Base-by-base conservation (phyloP, 2,329 filamentous ascomycete species). In the Tolypocladium guangdongense region DNA sequence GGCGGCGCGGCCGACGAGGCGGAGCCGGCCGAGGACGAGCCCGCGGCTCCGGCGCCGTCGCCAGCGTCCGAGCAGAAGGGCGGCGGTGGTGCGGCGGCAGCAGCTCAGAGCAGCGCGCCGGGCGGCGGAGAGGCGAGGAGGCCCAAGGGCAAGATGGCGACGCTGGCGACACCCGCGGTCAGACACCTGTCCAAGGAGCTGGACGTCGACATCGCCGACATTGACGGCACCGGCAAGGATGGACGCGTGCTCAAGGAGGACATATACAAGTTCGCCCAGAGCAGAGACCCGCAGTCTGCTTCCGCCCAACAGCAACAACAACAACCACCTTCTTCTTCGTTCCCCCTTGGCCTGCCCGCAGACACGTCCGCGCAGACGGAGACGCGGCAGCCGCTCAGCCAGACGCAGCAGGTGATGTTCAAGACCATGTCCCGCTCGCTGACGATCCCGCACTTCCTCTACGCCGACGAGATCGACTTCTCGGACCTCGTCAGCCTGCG, bases 371-470 rank as follows among this genome's bases (percentile, higher is more conserved):
- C 73, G 47, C 86, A 88, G 67, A 74, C 73, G 52, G 93, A 97
- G 69, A 87, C 83, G 10, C 70, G 76, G 2, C 77, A 86, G 35
- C 74, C 81, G 54, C 75, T 99, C 56, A 88, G 88, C 14, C 85
- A 84, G 38, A 87, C 88, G 16, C 92, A 97, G 72, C 78, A 81
- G 38, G 87, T 90, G 66, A 99, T 99, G 93, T 97, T 96, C 83
- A 96, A 95, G 74, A 81, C 84, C 56, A 99, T 99, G 93, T 96
- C 92, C 16, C 84, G 84, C 55, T 96, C 92, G 2, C 79, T 99
- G 58, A 82, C 72, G 50, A 97, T 96, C 62, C 93, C 93, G 0
- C 93, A 97, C 71, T 96, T 99, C 72, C 82, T 97, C 56, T 99
- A 95, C 73, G 87, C 90, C 39, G 90, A 96, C 70, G 88, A 92